Base-by-base conservation (phyloP, 2,329 filamentous ascomycete species). In the Fusarium sp. region DNA sequence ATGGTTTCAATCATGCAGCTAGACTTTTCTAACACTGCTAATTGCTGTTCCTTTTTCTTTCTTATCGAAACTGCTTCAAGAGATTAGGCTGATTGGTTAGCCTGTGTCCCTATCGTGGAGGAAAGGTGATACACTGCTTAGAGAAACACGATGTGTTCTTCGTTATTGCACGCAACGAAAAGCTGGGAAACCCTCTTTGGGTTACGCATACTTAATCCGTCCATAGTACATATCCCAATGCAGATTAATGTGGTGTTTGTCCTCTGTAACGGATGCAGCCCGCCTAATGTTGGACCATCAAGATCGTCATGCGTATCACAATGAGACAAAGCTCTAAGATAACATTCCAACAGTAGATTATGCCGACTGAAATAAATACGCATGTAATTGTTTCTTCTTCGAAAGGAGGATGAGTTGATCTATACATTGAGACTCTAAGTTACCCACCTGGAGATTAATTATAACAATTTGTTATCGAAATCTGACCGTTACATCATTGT, bases 231-330 rank as follows among this genome's bases (percentile, higher is more conserved):
- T 2, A 7, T 28, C 24, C 7, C 10, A 28, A 58, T 26, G 20
- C 7, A 53, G 22, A 10, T 7, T 15, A 15, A 37, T 11, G 8
- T 17, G 17, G 17, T 37, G 1, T 52, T 19, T 58, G 19, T 22
- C 10, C 17, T 14, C n/a, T 65, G 45, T 43, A 37, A 65, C 43
- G 28, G 44, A 68, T 56, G 65, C 65, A 56, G 49, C 49, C 56
- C 65, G 65, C 54, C 65, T 68, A 65, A 32, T 40, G n/a, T 35
- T 52, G 53, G 22, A 14, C 26, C 47, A n/a, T 55, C n/a, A 51
- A 13, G 15, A 26, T 20, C 7, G 37, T 14, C 19, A 32, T 9
- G 22, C 20, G 37, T 22, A 24, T 62, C 37, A 20, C 10, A 17
- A 30, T 37, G 7, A 37, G 35, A 37, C 35, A 37, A 9, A 11